These are phyloP conservation scores for Fusarium pseudoanthophilum DNA, from an alignment of 2,329 filamentous ascomycete genomes.

Conservation along the genomic window DNA sequence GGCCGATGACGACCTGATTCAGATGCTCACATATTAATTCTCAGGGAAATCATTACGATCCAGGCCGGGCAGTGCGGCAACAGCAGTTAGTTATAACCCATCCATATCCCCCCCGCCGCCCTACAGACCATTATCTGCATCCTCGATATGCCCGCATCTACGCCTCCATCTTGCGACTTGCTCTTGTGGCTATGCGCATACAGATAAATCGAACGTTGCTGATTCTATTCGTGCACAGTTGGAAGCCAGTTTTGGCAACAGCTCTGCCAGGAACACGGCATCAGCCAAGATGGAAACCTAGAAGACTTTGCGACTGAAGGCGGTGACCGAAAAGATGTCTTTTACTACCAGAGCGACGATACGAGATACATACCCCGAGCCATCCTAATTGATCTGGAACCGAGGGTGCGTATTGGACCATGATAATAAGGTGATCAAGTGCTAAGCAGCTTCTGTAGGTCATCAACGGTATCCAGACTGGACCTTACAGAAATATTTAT, in stretches of 20 bases:
- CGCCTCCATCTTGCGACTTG: neutral
- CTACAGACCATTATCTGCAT: constrained; percentile 3
- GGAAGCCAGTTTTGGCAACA: constrained; percentile 99
- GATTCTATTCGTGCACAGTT: constrained; percentile 67
- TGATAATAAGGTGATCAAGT: neutral
- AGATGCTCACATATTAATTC: constrained; percentile 1
- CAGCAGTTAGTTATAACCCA: constrained; percentile 77
- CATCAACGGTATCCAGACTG: constrained; percentile 90
- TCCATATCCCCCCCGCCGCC: constrained; percentile 8
- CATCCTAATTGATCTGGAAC: constrained; percentile 94
- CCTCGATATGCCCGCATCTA: neutral
- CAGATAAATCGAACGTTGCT: neutral
- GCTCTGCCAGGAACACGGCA: constrained; percentile 96
- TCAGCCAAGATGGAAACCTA: constrained; percentile 95
- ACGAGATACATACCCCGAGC: constrained; percentile 97
- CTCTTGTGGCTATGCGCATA: neutral
- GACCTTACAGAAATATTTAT: constrained; percentile 98
- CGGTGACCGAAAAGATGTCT: constrained; percentile 97
- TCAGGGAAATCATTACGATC: constrained; percentile 97
- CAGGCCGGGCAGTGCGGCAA: constrained; percentile 99
- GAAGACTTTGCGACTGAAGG: constrained; percentile 98
- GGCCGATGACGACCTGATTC: neutral
- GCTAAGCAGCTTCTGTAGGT: constrained; percentile 61
- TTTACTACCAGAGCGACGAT: constrained; percentile 99
- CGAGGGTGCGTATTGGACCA: constrained; percentile 67